Base-by-base conservation (phyloP, 1,284 basidiomycete species). In the Rhodotorula sp. region DNA sequence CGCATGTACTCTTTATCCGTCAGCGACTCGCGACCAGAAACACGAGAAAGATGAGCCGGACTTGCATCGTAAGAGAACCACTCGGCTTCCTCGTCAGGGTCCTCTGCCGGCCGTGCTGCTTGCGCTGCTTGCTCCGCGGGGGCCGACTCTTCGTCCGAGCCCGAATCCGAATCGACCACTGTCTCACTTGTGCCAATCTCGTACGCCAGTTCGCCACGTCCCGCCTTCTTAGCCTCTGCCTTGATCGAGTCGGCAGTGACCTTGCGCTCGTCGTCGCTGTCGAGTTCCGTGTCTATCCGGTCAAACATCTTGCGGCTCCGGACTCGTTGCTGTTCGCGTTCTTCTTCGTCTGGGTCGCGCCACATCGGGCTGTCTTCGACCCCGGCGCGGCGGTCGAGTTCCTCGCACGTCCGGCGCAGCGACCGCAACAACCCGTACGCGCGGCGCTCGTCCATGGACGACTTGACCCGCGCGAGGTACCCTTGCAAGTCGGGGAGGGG, bases 271-370 rank as follows among this genome's bases (percentile, higher is more conserved):
- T 69, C 64, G 21, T 67, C 61, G 65, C 73, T 51, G 26, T 73
- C 69, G 20, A 69, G 21, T 60, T 73, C 69, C 10, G 58, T 31
- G 15, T 67, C 72, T 5, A 68, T 23, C 47, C 60, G 39, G 14
- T 67, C 67, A 51, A 62, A 69, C 23, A 70, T 18, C 34, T 46
- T 58, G 48, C 65, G 67, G 47, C 67, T 66, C 51, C 54, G 57
- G 20, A 34, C 48, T n/a, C 57, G 43, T 26, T 34, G 26, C 51
- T 47, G 64, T 10, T 70, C 71, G n/a, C 66, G 59, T 60, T 67
- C 64, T n/a, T 69, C 70, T 62, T 76, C 73, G 16, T 75, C 67
- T 43, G 76, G 78, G 52, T 77, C 76, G 10, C 69, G 58, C 78
- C 76, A 77, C 71, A 78, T 71, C 46, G 60, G 34, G 49, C 68